These are phyloP conservation scores for Fragosphaeria purpurea DNA, from an alignment of 2,329 filamentous ascomycete species.

Conservation along the genomic window DNA sequence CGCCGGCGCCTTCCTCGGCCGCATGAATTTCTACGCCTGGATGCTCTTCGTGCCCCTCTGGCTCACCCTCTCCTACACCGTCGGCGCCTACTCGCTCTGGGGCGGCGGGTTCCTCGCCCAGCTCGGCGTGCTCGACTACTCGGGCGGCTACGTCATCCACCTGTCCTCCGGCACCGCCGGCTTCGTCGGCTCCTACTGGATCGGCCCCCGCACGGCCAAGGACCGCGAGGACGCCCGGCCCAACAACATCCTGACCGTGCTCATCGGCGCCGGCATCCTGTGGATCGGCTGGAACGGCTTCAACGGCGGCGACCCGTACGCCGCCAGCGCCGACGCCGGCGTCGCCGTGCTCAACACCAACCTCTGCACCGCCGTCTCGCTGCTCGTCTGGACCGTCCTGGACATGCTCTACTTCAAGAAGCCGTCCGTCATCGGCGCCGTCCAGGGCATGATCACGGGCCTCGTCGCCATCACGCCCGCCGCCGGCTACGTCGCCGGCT, in stretches of 20 bases:
- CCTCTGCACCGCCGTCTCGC: slow-evolving; percentile 35
- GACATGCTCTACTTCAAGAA: slow-evolving; percentile 38
- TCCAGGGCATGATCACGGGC: slow-evolving; percentile 42
- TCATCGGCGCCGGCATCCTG: slow-evolving; percentile 38
- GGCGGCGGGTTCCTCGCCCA: slow-evolving; percentile 23
- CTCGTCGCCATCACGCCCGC: slow-evolving; percentile 42
- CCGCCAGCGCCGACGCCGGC: slow-evolving; percentile 37
- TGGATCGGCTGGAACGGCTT: slow-evolving; percentile 46
- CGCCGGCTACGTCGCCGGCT: slow-evolving; percentile 39
- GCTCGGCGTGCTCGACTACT: slow-evolving; percentile 39
- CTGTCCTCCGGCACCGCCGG: slow-evolving; percentile 41
- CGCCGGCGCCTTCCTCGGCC: slow-evolving; percentile 34
- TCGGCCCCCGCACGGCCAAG: slow-evolving; percentile 33
- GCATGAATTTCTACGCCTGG: slow-evolving; percentile 42
- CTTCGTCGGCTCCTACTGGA: slow-evolving; percentile 35
- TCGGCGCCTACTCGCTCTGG: slow-evolving; percentile 16
- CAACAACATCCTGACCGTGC: slow-evolving; percentile 34
- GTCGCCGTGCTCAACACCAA: slow-evolving; percentile 43
- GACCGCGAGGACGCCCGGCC: slow-evolving; percentile 36
- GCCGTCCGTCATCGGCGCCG: slow-evolving; percentile 38
- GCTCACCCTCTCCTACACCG: slow-evolving; percentile 27
- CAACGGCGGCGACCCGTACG: slow-evolving; percentile 42
- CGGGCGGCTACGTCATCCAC: slow-evolving; percentile 42
- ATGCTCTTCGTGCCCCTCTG: slow-evolving; percentile 42
- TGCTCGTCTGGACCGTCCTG: slow-evolving; percentile 34